Evolutionary conservation across 2,329 filamentous ascomycete genomes (phyloP).

Genomic region (Trichoderma hamatum): DNA sequence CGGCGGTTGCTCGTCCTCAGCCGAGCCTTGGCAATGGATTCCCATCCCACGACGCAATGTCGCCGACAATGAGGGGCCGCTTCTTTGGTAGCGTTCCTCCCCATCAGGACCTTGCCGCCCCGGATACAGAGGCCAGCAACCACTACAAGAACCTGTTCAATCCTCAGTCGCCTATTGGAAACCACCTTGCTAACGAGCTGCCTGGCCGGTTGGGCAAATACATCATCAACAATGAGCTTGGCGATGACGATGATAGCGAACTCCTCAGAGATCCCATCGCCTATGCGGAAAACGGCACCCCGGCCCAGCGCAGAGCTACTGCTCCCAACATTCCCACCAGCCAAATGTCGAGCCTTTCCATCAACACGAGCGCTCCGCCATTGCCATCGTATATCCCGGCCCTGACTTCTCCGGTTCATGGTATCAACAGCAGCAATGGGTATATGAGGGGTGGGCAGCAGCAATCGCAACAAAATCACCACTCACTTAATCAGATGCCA

Average conservation of each 20-base stretch:
- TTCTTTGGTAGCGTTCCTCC: conserved; percentile 47
- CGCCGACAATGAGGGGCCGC: conserved; percentile 55
- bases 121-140: conserved; percentile 47
- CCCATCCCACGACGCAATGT: conserved; percentile 62
- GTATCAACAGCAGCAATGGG: conserved; percentile 39
- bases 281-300: conserved; percentile 64
- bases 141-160: conserved; percentile 69
- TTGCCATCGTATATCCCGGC: conserved; percentile 53
- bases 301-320: conserved; percentile 64
- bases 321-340: conserved; percentile 71
- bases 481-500: background rate
- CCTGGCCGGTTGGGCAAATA: conserved; percentile 67
- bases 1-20: conserved; percentile 52
- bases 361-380: conserved; percentile 66
- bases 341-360: conserved; percentile 69
- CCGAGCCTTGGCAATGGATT: conserved; percentile 67
- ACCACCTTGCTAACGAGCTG: conserved; percentile 62
- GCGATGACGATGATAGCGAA: conserved; percentile 65
- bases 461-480: conserved; percentile 28
- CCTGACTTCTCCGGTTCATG: conserved; percentile 62
- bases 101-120: conserved; percentile 62
- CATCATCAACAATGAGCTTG: conserved; percentile 68
- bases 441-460: conserved; percentile 17
- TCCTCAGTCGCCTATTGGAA: conserved; percentile 72
- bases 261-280: conserved; percentile 73